These are phyloP conservation scores for Selenicereus undatus DNA, from an alignment of 148 eudicot genomes.

Conservation along the genomic window DNA sequence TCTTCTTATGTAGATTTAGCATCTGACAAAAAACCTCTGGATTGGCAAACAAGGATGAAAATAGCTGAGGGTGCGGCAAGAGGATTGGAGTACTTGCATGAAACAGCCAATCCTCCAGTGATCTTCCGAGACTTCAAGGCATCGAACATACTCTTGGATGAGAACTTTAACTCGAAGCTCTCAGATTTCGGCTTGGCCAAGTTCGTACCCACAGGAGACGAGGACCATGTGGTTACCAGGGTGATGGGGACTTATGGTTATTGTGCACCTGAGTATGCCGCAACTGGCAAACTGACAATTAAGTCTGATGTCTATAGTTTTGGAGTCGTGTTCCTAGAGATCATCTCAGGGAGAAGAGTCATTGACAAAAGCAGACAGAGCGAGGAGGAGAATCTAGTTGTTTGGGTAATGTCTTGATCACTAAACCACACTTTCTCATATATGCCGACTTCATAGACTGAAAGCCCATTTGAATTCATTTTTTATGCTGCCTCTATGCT, in stretches of 20 bases:
- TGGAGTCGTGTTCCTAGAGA: slow-evolving; percentile 84
- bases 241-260: slow-evolving; percentile 94
- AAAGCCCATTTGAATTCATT: too few species aligned
- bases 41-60: slow-evolving; percentile 67
- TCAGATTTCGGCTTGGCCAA: slow-evolving; percentile 91
- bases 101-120: slow-evolving; percentile 70
- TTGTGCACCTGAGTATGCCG: slow-evolving; percentile 88
- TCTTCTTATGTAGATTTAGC: slow-evolving; percentile 30
- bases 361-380: slow-evolving; percentile 54
- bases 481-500: too few species aligned
- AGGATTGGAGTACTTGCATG: slow-evolving; percentile 81
- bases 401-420: slow-evolving; percentile 48
- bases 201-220: slow-evolving; percentile 63
- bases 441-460: too few species aligned
- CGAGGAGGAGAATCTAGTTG: slow-evolving; percentile 71
- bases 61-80: slow-evolving; percentile 74
- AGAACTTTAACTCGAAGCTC: slow-evolving; percentile 55
- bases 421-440: too few species aligned
- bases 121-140: slow-evolving; percentile 85
- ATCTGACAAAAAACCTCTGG: slow-evolving; percentile 43
- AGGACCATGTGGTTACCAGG: slow-evolving; percentile 56
- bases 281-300: slow-evolving; percentile 60
- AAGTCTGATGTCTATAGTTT: slow-evolving; percentile 87
- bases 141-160: slow-evolving; percentile 68
- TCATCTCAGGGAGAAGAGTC: slow-evolving; percentile 79